Conservation (phyloP, 176 grass and related monocot genomes). For the Calamus simplicifolius region DNA sequence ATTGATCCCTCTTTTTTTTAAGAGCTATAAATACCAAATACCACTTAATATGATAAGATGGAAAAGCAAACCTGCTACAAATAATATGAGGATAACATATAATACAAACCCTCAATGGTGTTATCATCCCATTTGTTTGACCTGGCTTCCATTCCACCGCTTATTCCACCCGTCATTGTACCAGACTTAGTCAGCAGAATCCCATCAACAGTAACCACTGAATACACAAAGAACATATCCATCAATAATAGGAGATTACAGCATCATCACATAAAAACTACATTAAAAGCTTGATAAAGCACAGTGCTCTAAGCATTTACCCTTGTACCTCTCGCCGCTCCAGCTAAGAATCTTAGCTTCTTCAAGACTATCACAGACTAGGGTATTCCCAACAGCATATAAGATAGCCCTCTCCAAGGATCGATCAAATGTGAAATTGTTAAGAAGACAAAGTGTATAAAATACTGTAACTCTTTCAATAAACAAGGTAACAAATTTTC, state of each 20-base stretch:
- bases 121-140: slow-evolving; percentile 99
- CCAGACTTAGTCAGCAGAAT: slow-evolving; percentile 93
- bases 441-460: slow-evolving; percentile 42
- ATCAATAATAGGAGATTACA: slow-evolving; percentile 17
- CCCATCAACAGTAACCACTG: slow-evolving; percentile 94
- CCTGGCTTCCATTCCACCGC: slow-evolving; percentile 98
- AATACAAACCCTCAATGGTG: slow-evolving; percentile 53
- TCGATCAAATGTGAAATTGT: slow-evolving; percentile 89
- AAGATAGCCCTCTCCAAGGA: slow-evolving; percentile 96
- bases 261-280: slow-evolving; percentile 20
- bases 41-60: slow-evolving; percentile 8
- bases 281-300: slow-evolving; percentile 11
- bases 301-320: slow-evolving; percentile 31
- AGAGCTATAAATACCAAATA: slow-evolving; percentile 51
- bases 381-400: slow-evolving; percentile 97
- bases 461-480: too few relatives aligned
- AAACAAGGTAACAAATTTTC: too few relatives aligned
- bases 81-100: slow-evolving; percentile 12
- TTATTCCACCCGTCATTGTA: slow-evolving; percentile 98
- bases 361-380: slow-evolving; percentile 97
- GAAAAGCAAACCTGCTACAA: slow-evolving; percentile 2
- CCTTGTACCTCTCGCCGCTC: slow-evolving; percentile 92
- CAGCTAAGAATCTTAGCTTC: slow-evolving; percentile 97
- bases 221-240: slow-evolving; percentile 12
- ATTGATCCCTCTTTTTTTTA: slow-evolving; percentile 67